Evolutionary conservation across 2,329 filamentous ascomycete species (phyloP), one percentile per base, ranked within the genome.

Genomic region (Mollisiaceae sp.): DNA sequence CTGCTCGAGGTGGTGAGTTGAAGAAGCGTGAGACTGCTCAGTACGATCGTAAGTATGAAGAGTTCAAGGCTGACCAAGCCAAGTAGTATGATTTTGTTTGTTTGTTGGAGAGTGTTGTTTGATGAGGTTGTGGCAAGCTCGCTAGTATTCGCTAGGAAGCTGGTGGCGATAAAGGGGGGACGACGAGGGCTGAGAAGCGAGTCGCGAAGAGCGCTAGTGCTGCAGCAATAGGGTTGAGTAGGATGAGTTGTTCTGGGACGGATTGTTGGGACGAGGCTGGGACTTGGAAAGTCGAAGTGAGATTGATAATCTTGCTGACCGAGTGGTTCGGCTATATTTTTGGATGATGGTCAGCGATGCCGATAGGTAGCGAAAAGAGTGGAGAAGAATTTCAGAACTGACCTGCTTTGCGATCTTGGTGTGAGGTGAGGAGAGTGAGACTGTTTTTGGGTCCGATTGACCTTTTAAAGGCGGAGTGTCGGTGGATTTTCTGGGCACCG

Each of bases 61-160:
- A 24, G 50, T 15, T 54, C 50, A 54, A 54, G 50, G 50, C 50
- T 54, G 50, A 54, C 50, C 50, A 54, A 54, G 50, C 50, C 50
- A 35, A 15, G n/a, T 32, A 35, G 50, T 32, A 35, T 32, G 2
- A 35, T 6, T 22, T 1, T 54, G 50, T 27, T 2, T 54, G 27
- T 11, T 32, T 54, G 45, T 32, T 8, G 50, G 8, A 54, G 14
- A 35, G 14, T 8, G 24, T 3, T 27, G 27, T 8, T 54, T 12
- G 24, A 35, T 32, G 24, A 14, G 45, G 50, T 9, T 50, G n/a
- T 50, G 45, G 8, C 24, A 18, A 18, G 24, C 50, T 54, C 50
- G 50, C 50, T 54, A 54, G 50, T 54, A 54, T 32, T 54, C 50
- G 32, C 50, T 54, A 18, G 50, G 50, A 18, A 54, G 24, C 50